Evolutionary conservation across 1,284 basidiomycete genomes (phyloP).

Genomic region (Trichosporon faecale): DNA sequence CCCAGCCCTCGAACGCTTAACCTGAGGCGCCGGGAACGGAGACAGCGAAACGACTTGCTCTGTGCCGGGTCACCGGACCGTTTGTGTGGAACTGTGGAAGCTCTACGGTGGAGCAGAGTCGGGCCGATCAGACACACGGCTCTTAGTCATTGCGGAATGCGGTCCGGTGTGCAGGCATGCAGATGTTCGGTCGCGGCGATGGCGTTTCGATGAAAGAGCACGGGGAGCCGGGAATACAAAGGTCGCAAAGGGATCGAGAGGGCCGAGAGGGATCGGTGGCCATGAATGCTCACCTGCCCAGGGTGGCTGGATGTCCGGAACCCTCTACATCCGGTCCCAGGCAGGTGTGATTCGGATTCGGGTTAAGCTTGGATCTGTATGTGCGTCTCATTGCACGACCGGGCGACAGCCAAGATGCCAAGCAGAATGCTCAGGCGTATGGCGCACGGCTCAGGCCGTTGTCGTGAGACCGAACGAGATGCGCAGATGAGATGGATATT

Average conservation of each 20-base stretch:
- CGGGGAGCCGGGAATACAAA: neutral
- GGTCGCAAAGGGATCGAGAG: neutral
- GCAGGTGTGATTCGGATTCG: neutral
- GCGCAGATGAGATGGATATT: neutral
- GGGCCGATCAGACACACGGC: neutral
- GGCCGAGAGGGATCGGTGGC: neutral
- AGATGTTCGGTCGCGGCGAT: neutral
- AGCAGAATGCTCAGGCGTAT: neutral
- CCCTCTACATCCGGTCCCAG: neutral
- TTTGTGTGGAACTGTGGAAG: neutral
- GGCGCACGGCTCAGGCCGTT: neutral
- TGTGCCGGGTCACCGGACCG: neutral
- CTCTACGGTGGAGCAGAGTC: neutral
- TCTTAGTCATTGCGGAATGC: neutral
- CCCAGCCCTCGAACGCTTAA: neutral
- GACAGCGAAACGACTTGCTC: neutral
- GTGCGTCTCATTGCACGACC: neutral
- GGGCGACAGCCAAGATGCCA: neutral
- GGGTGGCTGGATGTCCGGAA: neutral
- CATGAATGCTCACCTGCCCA: neutral
- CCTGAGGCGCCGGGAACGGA: neutral
- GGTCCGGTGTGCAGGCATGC: neutral
- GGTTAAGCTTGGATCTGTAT: neutral
- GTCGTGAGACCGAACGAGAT: neutral
- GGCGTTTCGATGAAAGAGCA: neutral